Evolutionary conservation across 768 basidiomycete species (phyloP).

Genomic region (Pilatotrama ljubarskyi): DNA sequence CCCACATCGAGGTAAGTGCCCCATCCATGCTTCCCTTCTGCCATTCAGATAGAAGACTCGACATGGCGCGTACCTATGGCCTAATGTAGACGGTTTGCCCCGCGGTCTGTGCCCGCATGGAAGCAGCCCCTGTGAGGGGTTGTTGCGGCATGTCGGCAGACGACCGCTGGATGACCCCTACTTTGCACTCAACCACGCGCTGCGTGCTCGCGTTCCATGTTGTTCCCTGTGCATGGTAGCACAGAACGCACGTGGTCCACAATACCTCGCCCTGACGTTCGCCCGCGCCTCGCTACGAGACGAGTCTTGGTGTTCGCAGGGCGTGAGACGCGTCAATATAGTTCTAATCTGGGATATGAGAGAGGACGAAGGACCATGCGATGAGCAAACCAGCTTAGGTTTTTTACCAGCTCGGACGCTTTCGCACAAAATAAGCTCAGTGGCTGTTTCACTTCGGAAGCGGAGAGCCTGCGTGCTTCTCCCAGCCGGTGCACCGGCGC

Average conservation of each 20-base stretch:
- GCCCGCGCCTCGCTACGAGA: not conserved
- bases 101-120: not conserved
- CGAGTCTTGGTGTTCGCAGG: not conserved
- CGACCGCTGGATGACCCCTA: not conserved
- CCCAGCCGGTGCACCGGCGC: not conserved
- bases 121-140: not conserved
- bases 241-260: not conserved
- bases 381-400: not conserved
- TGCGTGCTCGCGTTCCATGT: not conserved
- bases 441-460: not conserved
- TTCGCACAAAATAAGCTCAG: not conserved
- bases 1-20: not conserved
- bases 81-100: not conserved
- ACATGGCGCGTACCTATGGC: not conserved
- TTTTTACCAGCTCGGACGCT: not conserved
- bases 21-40: not conserved
- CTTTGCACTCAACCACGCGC: not conserved
- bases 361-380: not conserved
- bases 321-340: not conserved
- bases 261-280: not conserved
- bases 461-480: not conserved
- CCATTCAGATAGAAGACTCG: constrained; percentile 4
- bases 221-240: not conserved
- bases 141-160: not conserved
- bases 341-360: not conserved